A percentile compares a stretch with the other conserved stretches of the same genome.
These are phyloP conservation scores for Thyridium curvatum DNA, from an alignment of 2,329 filamentous ascomycete genomes.

Conservation along the genomic window DNA sequence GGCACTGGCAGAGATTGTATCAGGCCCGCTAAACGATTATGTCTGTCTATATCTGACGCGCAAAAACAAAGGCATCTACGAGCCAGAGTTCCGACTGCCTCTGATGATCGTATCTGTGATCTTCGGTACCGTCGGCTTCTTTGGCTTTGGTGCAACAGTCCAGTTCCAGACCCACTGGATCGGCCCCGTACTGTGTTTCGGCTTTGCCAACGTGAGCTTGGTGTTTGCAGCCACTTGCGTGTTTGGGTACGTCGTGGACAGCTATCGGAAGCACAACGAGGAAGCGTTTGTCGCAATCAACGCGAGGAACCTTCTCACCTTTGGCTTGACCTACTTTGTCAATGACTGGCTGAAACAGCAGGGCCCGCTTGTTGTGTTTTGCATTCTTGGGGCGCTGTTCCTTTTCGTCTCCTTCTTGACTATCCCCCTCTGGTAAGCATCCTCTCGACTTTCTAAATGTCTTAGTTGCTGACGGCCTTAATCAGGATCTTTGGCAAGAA, in stretches of 20 bases:
- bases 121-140: conserved; percentile 36
- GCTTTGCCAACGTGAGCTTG: conserved; percentile 40
- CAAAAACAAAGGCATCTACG: conserved; percentile 44
- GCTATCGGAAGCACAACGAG: conserved; percentile 32
- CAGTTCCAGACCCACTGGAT: conserved; percentile 39
- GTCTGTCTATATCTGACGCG: conserved; percentile 36
- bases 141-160: conserved; percentile 37
- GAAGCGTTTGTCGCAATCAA: conserved; percentile 47
- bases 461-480: neutral
- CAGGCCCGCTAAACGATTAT: conserved; percentile 39
- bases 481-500: conserved; percentile 39
- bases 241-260: conserved; percentile 44
- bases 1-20: conserved; percentile 35
- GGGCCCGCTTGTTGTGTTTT: conserved; percentile 27
- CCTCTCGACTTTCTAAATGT: neutral
- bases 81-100: conserved; percentile 44
- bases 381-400: conserved; percentile 31
- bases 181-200: conserved; percentile 40
- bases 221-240: conserved; percentile 39
- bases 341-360: conserved; percentile 29
- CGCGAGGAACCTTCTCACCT: conserved; percentile 38
- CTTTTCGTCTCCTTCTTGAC: conserved; percentile 36
- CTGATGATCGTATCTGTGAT: conserved; percentile 32
- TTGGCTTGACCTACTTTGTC: conserved; percentile 37
- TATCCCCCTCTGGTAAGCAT: conserved; percentile 34